These are phyloP conservation scores for Microbotryum violaceum DNA, from an alignment of 1,284 basidiomycete genomes.

Conservation along the genomic window DNA sequence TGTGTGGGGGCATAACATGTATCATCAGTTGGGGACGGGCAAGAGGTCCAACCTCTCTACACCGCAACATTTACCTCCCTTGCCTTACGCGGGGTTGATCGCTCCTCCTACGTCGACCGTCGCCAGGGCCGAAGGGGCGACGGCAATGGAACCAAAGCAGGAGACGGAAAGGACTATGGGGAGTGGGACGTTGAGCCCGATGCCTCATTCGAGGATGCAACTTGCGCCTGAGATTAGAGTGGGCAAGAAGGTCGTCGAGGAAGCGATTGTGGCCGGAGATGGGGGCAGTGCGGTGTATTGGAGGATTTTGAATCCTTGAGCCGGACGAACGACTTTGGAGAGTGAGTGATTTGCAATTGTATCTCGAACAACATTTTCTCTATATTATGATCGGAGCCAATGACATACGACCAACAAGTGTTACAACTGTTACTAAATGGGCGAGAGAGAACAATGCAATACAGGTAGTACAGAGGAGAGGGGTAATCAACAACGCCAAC, in stretches of 20 bases:
- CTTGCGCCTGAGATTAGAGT: constrained; percentile 17
- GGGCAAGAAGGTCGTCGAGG: constrained; percentile 13
- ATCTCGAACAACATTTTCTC: no score
- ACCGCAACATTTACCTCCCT: constrained; percentile 52
- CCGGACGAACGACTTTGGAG: no score
- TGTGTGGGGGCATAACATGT: constrained; percentile 46
- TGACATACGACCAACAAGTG: no score
- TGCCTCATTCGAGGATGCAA: constrained; percentile 45
- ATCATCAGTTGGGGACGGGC: constrained; percentile 61
- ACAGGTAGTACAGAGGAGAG: no score
- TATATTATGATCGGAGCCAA: no score
- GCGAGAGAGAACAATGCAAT: no score
- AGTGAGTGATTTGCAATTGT: no score
- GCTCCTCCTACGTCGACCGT: constrained; percentile 31
- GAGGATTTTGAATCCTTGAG: constrained; percentile 23
- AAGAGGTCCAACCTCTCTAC: constrained; percentile 64
- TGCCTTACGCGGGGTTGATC: constrained; percentile 46
- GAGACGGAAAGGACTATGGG: constrained; percentile 48
- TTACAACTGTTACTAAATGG: no score
- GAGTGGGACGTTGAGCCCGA: constrained; percentile 36
- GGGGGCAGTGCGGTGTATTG: constrained; percentile 32
- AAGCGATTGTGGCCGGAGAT: constrained; percentile 23
- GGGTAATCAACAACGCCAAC: no score
- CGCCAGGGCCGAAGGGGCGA: constrained; percentile 5
- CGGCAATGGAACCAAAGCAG: constrained; percentile 6